phyloP scores from a whole-genome alignment of 441 rosid genomes.

The Lepidium campestre region DNA sequence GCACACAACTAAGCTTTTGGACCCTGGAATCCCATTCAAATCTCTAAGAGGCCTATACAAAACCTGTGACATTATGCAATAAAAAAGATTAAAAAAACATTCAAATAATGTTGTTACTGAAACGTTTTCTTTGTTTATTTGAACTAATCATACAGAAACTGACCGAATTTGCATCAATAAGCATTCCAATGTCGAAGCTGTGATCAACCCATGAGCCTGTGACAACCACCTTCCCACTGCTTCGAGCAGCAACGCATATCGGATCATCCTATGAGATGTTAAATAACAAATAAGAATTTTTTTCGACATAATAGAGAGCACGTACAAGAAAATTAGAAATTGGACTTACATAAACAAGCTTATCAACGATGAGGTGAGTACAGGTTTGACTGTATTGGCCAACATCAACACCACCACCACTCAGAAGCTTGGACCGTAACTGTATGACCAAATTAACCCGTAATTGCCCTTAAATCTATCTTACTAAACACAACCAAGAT shows the following conservation, averaged over 20 bases:
- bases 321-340: background rate
- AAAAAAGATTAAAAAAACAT: background rate
- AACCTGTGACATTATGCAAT: conserved; percentile 33
- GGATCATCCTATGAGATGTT: conserved; percentile 63
- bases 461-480: no score
- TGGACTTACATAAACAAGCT: conserved; percentile 52
- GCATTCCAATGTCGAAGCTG: conserved; percentile 63
- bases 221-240: conserved; percentile 60
- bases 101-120: background rate
- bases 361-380: conserved; percentile 76
- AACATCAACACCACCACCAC: conserved; percentile 70
- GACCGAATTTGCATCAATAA: conserved; percentile 64
- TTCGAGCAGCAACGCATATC: conserved; percentile 63
- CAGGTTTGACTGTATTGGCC: conserved; percentile 39
- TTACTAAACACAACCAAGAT: background rate
- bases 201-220: conserved; percentile 85
- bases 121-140: no score
- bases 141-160: conserved; percentile 24
- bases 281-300: background rate
- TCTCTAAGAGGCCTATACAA: conserved; percentile 72
- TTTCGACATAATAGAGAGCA: background rate
- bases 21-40: conserved; percentile 83
- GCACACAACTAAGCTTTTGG: conserved; percentile 53
- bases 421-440: conserved; percentile 74
- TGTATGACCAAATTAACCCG: conserved; percentile 1